Conservation (phyloP, 257 asterid genomes). For the Coffea eugenioides region DNA sequence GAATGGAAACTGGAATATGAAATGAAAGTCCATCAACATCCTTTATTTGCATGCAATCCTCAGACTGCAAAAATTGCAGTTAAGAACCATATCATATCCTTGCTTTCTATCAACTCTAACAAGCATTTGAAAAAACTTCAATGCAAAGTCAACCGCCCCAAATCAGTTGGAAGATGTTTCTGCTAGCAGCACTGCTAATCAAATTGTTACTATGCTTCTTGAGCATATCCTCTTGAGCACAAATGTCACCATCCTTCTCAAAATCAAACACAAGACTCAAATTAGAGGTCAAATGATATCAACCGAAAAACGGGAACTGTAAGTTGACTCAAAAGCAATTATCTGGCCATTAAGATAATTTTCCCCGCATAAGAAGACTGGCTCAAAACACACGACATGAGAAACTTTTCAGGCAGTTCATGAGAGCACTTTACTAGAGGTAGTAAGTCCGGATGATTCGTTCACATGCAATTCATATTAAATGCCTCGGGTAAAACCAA, state of each 20-base stretch:
- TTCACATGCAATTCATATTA: background rate
- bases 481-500: too few relatives aligned
- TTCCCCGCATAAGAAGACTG: background rate
- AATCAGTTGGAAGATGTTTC: conserved; percentile 72
- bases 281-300: background rate
- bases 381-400: background rate
- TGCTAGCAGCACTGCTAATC: conserved; percentile 74
- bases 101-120: too few relatives aligned
- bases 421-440: background rate
- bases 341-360: background rate
- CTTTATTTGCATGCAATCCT: too few relatives aligned
- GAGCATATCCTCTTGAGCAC: conserved; percentile 91
- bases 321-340: too few relatives aligned
- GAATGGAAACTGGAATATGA: too few relatives aligned
- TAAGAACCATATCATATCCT: too few relatives aligned
- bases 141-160: conserved; percentile 51
- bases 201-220: conserved; percentile 68
- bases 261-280: conserved; percentile 9
- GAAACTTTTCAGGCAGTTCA: background rate
- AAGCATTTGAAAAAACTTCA: background rate
- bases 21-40: too few relatives aligned
- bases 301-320: background rate
- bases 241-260: conserved; percentile 63
- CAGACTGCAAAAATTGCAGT: too few relatives aligned
- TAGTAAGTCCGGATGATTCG: background rate